These are phyloP conservation scores for Echeveria elegans DNA, from an alignment of 164 flowering plant genomes.

Conservation along the genomic window DNA sequence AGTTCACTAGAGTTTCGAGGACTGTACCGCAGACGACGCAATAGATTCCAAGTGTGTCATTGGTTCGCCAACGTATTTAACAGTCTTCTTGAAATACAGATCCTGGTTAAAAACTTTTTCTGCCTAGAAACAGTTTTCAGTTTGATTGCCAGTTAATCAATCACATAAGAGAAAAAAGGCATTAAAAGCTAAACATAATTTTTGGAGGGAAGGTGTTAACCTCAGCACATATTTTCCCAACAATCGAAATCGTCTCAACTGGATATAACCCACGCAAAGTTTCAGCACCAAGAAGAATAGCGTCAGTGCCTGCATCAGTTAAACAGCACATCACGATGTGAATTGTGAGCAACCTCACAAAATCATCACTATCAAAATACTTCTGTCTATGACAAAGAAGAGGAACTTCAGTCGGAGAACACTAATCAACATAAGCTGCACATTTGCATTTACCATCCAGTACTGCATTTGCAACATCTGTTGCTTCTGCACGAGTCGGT, in stretches of 20 bases:
- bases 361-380: neutral
- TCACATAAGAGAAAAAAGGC: neutral
- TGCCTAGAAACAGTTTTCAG: conserved; percentile 23
- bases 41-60: conserved; percentile 59
- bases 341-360: neutral
- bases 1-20: neutral
- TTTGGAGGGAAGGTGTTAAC: conserved; percentile 21
- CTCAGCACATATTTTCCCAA: conserved; percentile 88
- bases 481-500: conserved; percentile 95
- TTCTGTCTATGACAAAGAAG: neutral
- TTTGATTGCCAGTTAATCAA: neutral
- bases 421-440: neutral
- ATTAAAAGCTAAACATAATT: neutral
- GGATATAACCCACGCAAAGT: conserved; percentile 82
- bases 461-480: conserved; percentile 87
- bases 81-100: conserved; percentile 47
- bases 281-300: conserved; percentile 91
- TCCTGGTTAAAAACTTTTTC: conserved; percentile 60
- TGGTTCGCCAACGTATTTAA: conserved; percentile 57
- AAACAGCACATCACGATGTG: neutral
- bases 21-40: conserved; percentile 54
- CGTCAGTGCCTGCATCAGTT: conserved; percentile 59
- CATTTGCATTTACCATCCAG: conserved; percentile 46
- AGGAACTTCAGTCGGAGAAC: neutral
- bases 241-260: conserved; percentile 73